Evolutionary conservation across 2,329 filamentous ascomycete genomes (phyloP).

Genomic region (Aspergillus sp.): DNA sequence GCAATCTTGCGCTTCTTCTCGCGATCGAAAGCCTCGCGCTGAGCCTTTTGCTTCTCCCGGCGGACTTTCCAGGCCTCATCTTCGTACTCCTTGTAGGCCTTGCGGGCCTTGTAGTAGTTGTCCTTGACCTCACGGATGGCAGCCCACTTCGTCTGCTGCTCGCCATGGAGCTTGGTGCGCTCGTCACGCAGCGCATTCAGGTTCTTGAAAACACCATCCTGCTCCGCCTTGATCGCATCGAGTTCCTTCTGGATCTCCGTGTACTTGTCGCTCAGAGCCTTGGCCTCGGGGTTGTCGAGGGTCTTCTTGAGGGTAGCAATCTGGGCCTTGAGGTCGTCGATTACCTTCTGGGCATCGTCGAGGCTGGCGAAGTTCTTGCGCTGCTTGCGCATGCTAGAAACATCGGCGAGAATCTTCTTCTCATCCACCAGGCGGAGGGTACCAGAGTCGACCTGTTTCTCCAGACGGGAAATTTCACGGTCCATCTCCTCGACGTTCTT

Average conservation of each 20-base stretch:
- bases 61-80: constrained; percentile 74
- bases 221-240: constrained; percentile 85
- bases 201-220: constrained; percentile 87
- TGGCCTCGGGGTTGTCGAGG: constrained; percentile 87
- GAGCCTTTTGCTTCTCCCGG: constrained; percentile 75
- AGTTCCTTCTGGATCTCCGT: constrained; percentile 82
- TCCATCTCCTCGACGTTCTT: constrained; percentile 89
- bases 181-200: constrained; percentile 82
- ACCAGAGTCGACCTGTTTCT: constrained; percentile 82
- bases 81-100: constrained; percentile 81
- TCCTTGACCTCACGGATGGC: constrained; percentile 87
- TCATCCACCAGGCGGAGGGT: constrained; percentile 96
- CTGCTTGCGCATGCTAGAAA: constrained; percentile 79
- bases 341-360: constrained; percentile 81
- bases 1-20: constrained; percentile 54
- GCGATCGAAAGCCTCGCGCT: constrained; percentile 61
- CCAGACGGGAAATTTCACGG: constrained; percentile 73
- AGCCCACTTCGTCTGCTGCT: constrained; percentile 82
- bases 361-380: constrained; percentile 89
- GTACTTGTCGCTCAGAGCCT: constrained; percentile 84
- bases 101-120: constrained; percentile 76
- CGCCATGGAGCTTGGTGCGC: constrained; percentile 75
- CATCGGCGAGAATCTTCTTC: constrained; percentile 85
- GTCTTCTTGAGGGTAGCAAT: constrained; percentile 86
- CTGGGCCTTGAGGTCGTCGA: constrained; percentile 82